Conservation (phyloP, 2,329 filamentous ascomycete genomes). For the Penicillium sp. region DNA sequence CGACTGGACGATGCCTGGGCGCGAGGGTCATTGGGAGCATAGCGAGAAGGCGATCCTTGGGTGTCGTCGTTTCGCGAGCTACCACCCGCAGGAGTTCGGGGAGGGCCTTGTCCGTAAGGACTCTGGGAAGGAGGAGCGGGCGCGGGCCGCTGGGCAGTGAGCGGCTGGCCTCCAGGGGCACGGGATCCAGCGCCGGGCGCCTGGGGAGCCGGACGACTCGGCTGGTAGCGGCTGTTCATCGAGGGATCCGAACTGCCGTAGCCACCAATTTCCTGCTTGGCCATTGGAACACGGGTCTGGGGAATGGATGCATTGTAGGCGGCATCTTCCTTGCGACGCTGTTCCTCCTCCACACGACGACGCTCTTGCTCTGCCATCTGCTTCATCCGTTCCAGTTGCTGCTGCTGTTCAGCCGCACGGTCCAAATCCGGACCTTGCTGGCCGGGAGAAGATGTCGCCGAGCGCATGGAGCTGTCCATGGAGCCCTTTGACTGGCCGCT, state of each 20-base stretch:
- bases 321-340: slow-evolving; percentile 70
- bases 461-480: slow-evolving; percentile 38
- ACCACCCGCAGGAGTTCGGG: slow-evolving; percentile 40
- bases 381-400: slow-evolving; percentile 54
- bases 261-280: slow-evolving; percentile 87
- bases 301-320: slow-evolving; percentile 90
- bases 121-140: slow-evolving; percentile 68
- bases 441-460: slow-evolving; percentile 42
- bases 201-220: slow-evolving; percentile 80
- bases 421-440: slow-evolving; percentile 61
- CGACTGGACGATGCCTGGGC: slow-evolving; percentile 51
- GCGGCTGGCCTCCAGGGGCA: slow-evolving; percentile 59
- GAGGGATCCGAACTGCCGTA: slow-evolving; percentile 63
- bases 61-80: slow-evolving; percentile 38
- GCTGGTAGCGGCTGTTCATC: slow-evolving; percentile 73
- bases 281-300: slow-evolving; percentile 77
- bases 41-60: slow-evolving; percentile 46
- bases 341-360: slow-evolving; percentile 59
- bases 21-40: slow-evolving; percentile 43
- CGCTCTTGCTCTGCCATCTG: slow-evolving; percentile 64
- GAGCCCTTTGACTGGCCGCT: slow-evolving; percentile 48
- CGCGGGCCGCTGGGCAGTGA: slow-evolving; percentile 77
- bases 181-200: slow-evolving; percentile 64
- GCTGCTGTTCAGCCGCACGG: slow-evolving; percentile 51
- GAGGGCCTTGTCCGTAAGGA: slow-evolving; percentile 41